phyloP scores from a whole-genome alignment of 108 stramenopile species.

The Stephanodiscus triporus region DNA sequence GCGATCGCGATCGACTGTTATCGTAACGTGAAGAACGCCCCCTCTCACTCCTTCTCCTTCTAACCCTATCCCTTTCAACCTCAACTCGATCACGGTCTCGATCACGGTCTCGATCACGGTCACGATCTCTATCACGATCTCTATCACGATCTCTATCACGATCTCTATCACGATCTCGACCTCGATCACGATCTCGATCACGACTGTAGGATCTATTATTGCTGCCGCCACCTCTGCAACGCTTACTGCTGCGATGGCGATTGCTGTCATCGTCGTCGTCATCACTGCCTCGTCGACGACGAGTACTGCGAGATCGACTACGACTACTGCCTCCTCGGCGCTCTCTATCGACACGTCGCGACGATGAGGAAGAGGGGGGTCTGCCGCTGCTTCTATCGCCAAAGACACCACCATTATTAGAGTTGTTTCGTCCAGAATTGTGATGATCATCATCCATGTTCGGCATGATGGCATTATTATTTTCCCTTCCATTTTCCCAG shows the following conservation, averaged over 20 bases:
- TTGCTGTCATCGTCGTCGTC: not conserved
- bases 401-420: not conserved
- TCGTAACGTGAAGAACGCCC: not conserved
- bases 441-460: not conserved
- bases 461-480: not conserved
- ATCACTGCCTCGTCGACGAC: not conserved
- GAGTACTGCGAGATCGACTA: conserved; percentile 5
- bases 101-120: not conserved
- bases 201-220: conserved; percentile 7
- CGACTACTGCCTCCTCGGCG: conserved; percentile 5
- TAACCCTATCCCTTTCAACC: not conserved
- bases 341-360: not conserved
- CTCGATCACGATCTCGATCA: not conserved
- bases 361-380: not conserved
- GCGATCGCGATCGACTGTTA: not conserved
- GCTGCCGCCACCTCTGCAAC: not conserved
- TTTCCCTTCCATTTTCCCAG: not conserved
- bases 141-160: too few species aligned
- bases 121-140: not conserved
- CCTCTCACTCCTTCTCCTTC: not conserved
- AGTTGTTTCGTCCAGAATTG: not conserved
- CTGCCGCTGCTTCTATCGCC: not conserved
- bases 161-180: not conserved
- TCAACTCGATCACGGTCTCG: not conserved
- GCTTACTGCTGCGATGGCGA: not conserved